Conservation (phyloP, 2,329 filamentous ascomycete species). For the Fusarium sp. region DNA sequence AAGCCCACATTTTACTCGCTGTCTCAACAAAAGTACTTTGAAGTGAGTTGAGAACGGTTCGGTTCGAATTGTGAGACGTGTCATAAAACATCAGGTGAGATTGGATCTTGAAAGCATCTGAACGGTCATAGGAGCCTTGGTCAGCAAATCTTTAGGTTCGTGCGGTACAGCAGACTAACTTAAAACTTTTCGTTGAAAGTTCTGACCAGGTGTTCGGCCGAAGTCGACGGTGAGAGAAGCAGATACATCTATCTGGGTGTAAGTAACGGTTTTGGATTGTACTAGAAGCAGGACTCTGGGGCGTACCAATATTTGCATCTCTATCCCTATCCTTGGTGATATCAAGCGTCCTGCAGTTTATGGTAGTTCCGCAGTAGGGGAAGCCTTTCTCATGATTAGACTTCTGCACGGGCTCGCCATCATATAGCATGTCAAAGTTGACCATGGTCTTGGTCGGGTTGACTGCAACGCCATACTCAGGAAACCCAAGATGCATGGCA, state of each 20-base stretch:
- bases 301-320: constrained; percentile 62
- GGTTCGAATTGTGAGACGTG: constrained; percentile 77
- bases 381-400: constrained; percentile 65
- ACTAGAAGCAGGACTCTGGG: neutral
- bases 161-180: constrained; percentile 56
- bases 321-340: constrained; percentile 76
- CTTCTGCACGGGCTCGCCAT: constrained; percentile 63
- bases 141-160: neutral
- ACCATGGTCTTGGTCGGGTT: constrained; percentile 82
- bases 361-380: constrained; percentile 87
- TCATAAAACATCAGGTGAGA: constrained; percentile 88
- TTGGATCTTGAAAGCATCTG: constrained; percentile 82
- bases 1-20: constrained; percentile 79
- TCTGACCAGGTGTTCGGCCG: constrained; percentile 76
- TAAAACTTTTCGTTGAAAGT: constrained; percentile 83
- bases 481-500: constrained; percentile 82
- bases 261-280: neutral
- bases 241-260: constrained; percentile 57
- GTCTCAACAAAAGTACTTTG: constrained; percentile 80
- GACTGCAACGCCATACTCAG: constrained; percentile 83
- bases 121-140: neutral
- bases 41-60: constrained; percentile 79
- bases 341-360: constrained; percentile 80
- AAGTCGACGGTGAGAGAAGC: constrained; percentile 85
- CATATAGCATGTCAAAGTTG: constrained; percentile 79